Conservation (phyloP, 192 early-diverging fungal genomes). For the Phycomyces nitens region DNA sequence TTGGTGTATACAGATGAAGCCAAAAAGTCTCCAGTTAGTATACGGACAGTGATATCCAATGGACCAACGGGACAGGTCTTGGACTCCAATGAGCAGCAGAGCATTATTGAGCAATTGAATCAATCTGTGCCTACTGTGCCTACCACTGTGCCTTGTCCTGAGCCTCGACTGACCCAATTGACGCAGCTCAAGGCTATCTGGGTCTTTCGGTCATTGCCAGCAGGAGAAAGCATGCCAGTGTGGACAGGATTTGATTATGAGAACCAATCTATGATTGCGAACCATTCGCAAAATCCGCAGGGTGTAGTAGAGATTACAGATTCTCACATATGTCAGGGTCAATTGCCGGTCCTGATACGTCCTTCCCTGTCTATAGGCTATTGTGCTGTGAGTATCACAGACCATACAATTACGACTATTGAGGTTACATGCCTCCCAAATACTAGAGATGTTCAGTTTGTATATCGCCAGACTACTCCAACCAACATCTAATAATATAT, state of each 20-base stretch:
- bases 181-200: neutral
- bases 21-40: neutral
- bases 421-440: constrained; percentile 6
- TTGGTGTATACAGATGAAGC: neutral
- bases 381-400: neutral
- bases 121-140: neutral
- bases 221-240: neutral
- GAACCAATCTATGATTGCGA: constrained; percentile 2
- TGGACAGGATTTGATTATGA: constrained; percentile 17
- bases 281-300: neutral
- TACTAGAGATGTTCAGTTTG: constrained; percentile 8
- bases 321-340: constrained; percentile 10
- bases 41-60: neutral
- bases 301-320: constrained; percentile 5
- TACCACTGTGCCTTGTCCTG: neutral
- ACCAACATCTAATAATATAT: too few relatives aligned
- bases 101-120: neutral
- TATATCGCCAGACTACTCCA: constrained; percentile 1
- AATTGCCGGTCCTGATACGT: constrained; percentile 1
- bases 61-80: neutral
- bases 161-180: neutral
- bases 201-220: constrained; percentile 2
- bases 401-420: neutral
- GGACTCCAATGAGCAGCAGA: neutral
- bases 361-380: neutral